Evolutionary conservation across 441 rosid genomes (phyloP).

Genomic region (Geranium incanum): DNA sequence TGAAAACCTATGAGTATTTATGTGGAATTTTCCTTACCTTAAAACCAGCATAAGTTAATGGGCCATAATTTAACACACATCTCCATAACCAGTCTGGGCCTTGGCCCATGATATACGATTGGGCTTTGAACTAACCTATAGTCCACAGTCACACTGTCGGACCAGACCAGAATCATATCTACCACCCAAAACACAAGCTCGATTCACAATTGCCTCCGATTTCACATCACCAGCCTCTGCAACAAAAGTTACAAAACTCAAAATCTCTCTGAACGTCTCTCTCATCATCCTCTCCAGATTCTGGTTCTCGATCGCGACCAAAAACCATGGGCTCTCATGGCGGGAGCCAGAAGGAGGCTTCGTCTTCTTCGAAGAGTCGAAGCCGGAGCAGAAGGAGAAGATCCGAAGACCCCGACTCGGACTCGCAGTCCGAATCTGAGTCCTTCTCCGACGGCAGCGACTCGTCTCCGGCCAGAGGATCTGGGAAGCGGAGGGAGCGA

Average conservation of each 20-base stretch:
- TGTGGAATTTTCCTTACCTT: no score
- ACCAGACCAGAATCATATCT: no score
- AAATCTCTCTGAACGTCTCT: not conserved
- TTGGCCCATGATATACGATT: no score
- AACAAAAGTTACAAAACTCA: not conserved
- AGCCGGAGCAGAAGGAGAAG: conserved; percentile 29
- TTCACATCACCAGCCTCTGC: not conserved
- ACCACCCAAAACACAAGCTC: no score
- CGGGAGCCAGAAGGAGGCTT: conserved; percentile 21
- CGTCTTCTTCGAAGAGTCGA: conserved; percentile 27
- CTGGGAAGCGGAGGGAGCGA: conserved; percentile 26
- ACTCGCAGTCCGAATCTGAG: conserved; percentile 25
- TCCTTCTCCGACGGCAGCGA: conserved; percentile 20
- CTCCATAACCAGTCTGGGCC: no score
- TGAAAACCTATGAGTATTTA: no score
- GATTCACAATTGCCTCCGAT: not conserved
- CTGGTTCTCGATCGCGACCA: not conserved
- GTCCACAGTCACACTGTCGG: no score
- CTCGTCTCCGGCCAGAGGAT: conserved; percentile 23
- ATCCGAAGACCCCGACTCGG: conserved; percentile 26
- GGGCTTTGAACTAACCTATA: no score
- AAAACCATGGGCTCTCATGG: conserved; percentile 15
- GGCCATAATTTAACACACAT: no score
- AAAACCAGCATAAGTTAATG: no score
- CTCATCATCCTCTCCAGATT: not conserved